Percentiles rank a stretch among this genome's conserved stretches.
Conservation (phyloP, 257 asterid species). For the Primulina huaijiensis region DNA sequence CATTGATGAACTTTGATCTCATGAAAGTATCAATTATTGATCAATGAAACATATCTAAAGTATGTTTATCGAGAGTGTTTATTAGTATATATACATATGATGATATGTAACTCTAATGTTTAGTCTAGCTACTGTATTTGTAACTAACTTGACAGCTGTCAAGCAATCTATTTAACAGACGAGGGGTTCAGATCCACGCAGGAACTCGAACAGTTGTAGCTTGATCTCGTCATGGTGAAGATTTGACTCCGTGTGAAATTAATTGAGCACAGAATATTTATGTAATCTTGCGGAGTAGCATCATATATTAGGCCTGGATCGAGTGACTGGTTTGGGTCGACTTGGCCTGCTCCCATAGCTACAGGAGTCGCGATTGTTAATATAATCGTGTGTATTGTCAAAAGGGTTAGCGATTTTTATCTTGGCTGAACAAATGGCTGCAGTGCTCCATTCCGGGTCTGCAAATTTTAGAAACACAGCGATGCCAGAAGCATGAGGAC, state of each 20-base stretch:
- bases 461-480: constrained; percentile 46
- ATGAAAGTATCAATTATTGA: no score
- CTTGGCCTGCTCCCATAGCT: constrained; percentile 45
- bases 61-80: no score
- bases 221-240: constrained; percentile 28
- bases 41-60: no score
- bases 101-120: no score
- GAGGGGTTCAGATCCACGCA: constrained; percentile 46
- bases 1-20: no score
- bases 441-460: constrained; percentile 44
- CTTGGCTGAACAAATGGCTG: constrained; percentile 45
- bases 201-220: constrained; percentile 27
- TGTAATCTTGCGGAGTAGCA: constrained; percentile 31
- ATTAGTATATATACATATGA: no score
- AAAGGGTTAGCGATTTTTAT: constrained; percentile 37
- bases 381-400: constrained; percentile 29
- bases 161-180: neutral
- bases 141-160: no score
- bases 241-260: constrained; percentile 35
- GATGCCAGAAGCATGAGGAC: constrained; percentile 44
- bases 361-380: constrained; percentile 36
- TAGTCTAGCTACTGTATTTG: no score
- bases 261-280: constrained; percentile 40
- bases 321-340: constrained; percentile 44
- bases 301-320: constrained; percentile 50